These are phyloP conservation scores for Licmophora abbreviata DNA, from an alignment of 108 stramenopile genomes.

Conservation along the genomic window DNA sequence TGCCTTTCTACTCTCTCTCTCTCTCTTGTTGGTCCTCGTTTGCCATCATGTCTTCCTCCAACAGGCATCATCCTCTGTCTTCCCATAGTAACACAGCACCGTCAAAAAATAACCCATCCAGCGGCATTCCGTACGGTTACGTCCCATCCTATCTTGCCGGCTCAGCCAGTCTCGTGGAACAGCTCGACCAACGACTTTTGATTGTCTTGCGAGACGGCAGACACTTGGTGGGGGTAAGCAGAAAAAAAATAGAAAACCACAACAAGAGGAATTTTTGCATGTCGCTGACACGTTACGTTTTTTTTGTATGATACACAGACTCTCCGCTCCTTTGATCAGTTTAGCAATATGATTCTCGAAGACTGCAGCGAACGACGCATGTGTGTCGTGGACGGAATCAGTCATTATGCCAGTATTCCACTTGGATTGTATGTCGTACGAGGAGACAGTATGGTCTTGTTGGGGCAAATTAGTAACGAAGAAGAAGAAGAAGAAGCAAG, in stretches of 20 bases:
- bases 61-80: too few relatives aligned
- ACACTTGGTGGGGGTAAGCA: slow-evolving; percentile 82
- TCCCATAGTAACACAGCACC: too few relatives aligned
- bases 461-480: slow-evolving; percentile 62
- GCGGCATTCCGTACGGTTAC: slow-evolving; percentile 66
- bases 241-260: slow-evolving; percentile 1
- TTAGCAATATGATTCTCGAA: slow-evolving; percentile 86
- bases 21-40: too few relatives aligned
- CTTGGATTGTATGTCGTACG: slow-evolving; percentile 83
- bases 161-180: slow-evolving; percentile 86
- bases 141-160: slow-evolving; percentile 90
- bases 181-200: slow-evolving; percentile 81
- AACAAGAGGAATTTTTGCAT: background rate
- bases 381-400: slow-evolving; percentile 17
- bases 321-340: slow-evolving; percentile 84
- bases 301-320: background rate
- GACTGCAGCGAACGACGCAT: slow-evolving; percentile 86
- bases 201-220: slow-evolving; percentile 91
- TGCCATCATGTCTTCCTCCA: too few relatives aligned
- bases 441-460: slow-evolving; percentile 85
- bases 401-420: slow-evolving; percentile 77
- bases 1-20: too few relatives aligned
- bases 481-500: slow-evolving; percentile 35
- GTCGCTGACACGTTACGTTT: background rate
- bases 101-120: too few relatives aligned